phyloP scores from a whole-genome alignment of 2,329 filamentous ascomycete species.

The Didymella keratinophila region DNA sequence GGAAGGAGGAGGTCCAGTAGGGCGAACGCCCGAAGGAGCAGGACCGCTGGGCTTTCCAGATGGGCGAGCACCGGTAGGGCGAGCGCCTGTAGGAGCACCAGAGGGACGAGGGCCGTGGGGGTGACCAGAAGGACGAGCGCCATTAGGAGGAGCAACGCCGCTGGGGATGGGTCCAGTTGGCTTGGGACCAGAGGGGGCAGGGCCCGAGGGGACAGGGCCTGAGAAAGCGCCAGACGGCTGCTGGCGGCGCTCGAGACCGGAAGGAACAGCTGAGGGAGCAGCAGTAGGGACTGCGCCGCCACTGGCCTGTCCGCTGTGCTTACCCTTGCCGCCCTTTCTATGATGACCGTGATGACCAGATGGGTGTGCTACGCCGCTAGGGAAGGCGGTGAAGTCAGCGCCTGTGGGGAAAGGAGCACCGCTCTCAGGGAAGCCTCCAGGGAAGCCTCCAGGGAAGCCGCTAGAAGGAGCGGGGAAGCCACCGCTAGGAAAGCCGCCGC shows the following conservation, averaged over 20 bases:
- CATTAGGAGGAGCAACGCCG: background rate
- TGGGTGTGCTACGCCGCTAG: background rate
- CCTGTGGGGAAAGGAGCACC: background rate
- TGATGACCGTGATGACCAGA: no score
- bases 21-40: background rate
- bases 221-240: background rate
- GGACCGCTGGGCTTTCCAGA: background rate
- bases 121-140: background rate
- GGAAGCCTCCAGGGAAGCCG: background rate
- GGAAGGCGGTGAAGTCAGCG: background rate
- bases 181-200: background rate
- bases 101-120: background rate
- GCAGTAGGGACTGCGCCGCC: no score
- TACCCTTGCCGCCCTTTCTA: no score
- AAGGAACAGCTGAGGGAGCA: background rate
- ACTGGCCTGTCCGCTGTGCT: no score
- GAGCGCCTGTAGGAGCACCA: conserved; percentile 4
- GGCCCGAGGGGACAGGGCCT: background rate
- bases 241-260: background rate
- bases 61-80: background rate
- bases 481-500: background rate
- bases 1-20: conserved; percentile 2
- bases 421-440: background rate
- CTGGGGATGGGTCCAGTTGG: background rate
- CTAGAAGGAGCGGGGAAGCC: background rate